Conservation (phyloP, 495 filamentous ascomycete species). For the Astrothelium macrocarpum region DNA sequence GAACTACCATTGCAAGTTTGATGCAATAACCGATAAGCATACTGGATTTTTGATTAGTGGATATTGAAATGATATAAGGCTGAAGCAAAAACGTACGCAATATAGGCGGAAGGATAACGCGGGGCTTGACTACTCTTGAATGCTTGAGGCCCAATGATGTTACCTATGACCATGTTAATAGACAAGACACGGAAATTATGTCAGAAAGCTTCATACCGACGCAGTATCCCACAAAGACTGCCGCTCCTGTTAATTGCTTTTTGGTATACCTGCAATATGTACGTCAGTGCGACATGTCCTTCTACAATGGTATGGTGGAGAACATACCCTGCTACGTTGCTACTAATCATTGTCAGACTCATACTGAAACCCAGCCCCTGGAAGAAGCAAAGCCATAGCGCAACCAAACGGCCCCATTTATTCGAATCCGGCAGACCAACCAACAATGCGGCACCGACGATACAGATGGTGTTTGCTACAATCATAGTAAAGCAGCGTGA, state of each 20-base stretch:
- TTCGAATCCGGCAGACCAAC: constrained; percentile 36
- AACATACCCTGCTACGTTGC: constrained; percentile 43
- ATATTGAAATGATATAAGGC: background rate
- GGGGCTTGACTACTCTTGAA: constrained; percentile 45
- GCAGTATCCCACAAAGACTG: constrained; percentile 45
- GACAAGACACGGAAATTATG: background rate
- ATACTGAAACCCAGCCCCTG: constrained; percentile 37
- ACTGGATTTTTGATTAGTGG: too few relatives aligned
- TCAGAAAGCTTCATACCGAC: constrained; percentile 34
- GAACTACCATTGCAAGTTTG: constrained; percentile 39
- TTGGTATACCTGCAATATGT: constrained; percentile 31
- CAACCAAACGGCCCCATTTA: constrained; percentile 46
- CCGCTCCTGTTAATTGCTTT: constrained; percentile 44
- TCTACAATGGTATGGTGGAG: background rate
- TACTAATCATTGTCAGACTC: constrained; percentile 29
- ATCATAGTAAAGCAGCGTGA: constrained; percentile 35
- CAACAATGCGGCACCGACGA: constrained; percentile 28
- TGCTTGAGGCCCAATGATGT: constrained; percentile 13
- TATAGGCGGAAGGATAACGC: constrained; percentile 45
- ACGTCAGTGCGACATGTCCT: background rate
- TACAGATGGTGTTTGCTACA: constrained; percentile 33
- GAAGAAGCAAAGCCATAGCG: constrained; percentile 35
- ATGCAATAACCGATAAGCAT: constrained; percentile 46
- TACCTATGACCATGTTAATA: background rate
- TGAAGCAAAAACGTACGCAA: constrained; percentile 30